Evolutionary conservation across 305 asterid species (phyloP).

Genomic region (Euphrasia arctica): DNA sequence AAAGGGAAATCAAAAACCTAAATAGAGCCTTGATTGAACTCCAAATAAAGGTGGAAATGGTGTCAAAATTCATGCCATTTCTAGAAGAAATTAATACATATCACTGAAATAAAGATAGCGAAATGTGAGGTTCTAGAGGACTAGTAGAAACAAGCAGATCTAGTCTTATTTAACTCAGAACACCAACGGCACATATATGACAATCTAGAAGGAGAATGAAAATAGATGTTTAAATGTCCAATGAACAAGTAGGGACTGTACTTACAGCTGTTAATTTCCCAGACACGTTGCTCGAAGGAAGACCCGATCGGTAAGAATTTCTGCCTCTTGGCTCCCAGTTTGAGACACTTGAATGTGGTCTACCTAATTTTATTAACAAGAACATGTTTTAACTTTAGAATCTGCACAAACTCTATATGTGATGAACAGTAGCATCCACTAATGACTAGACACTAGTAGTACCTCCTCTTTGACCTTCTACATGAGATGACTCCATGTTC

Average conservation of each 20-base stretch:
- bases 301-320: conserved; percentile 45
- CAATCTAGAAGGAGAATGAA: conserved; percentile 19
- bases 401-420: conserved; percentile 7
- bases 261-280: conserved; percentile 51
- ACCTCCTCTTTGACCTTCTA: conserved; percentile 77
- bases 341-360: conserved; percentile 45
- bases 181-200: conserved; percentile 3
- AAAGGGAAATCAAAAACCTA: background rate
- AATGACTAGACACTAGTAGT: conserved; percentile 19
- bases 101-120: conserved; percentile 12
- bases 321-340: conserved; percentile 76
- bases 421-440: conserved; percentile 24
- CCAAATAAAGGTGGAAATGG: conserved; percentile 9
- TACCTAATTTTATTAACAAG: conserved; percentile 44
- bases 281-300: conserved; percentile 50
- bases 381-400: conserved; percentile 15
- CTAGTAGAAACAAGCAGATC: conserved; percentile 8
- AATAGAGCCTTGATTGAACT: conserved; percentile 8
- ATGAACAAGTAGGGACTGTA: conserved; percentile 23
- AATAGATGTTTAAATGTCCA: conserved; percentile 27
- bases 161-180: conserved; percentile 1
- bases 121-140: background rate
- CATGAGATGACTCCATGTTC: conserved; percentile 48
- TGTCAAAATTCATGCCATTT: background rate
- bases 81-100: background rate